phyloP scores from a whole-genome alignment of 352 stramenopile genomes.

The Phytophthora ohioensis region DNA sequence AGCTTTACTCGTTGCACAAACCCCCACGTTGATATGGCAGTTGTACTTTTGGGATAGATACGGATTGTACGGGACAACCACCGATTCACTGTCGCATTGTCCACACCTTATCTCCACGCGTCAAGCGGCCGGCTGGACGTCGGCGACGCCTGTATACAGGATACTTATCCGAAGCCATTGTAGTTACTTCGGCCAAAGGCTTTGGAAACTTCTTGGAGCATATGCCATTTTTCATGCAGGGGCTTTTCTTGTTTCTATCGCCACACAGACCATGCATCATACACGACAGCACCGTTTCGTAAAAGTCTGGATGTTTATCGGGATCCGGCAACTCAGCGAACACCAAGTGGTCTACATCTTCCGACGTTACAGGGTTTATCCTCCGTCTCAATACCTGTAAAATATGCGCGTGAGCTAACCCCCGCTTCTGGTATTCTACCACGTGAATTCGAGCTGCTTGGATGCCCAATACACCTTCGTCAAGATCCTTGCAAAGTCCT shows the following conservation, averaged over 20 bases:
- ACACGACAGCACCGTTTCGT: slow-evolving; percentile 19
- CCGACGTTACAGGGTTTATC: slow-evolving; percentile 16
- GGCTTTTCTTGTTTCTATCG: background rate
- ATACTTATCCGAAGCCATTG: background rate
- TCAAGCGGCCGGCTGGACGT: background rate
- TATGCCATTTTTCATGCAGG: slow-evolving; percentile 34
- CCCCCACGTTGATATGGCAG: slow-evolving; percentile 72
- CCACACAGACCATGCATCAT: slow-evolving; percentile 31
- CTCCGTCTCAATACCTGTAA: slow-evolving; percentile 50
- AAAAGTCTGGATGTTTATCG: slow-evolving; percentile 7
- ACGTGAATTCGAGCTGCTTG: slow-evolving; percentile 37
- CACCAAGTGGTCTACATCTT: slow-evolving; percentile 29
- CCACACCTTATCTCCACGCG: slow-evolving; percentile 5
- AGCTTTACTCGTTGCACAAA: slow-evolving; percentile 41
- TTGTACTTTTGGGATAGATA: slow-evolving; percentile 60
- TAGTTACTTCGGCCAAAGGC: slow-evolving; percentile 9
- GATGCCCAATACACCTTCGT: slow-evolving; percentile 28
- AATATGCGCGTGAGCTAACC: slow-evolving; percentile 56
- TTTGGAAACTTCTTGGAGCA: slow-evolving; percentile 43
- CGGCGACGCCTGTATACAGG: slow-evolving; percentile 2
- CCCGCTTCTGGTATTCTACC: slow-evolving; percentile 65
- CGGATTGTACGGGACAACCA: slow-evolving; percentile 69
- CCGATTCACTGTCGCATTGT: slow-evolving; percentile 38
- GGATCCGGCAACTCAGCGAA: slow-evolving; percentile 32
- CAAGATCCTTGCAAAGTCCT: slow-evolving; percentile 35